Base-by-base conservation (phyloP, 2,329 filamentous ascomycete species). In the Coniella lustricola region DNA sequence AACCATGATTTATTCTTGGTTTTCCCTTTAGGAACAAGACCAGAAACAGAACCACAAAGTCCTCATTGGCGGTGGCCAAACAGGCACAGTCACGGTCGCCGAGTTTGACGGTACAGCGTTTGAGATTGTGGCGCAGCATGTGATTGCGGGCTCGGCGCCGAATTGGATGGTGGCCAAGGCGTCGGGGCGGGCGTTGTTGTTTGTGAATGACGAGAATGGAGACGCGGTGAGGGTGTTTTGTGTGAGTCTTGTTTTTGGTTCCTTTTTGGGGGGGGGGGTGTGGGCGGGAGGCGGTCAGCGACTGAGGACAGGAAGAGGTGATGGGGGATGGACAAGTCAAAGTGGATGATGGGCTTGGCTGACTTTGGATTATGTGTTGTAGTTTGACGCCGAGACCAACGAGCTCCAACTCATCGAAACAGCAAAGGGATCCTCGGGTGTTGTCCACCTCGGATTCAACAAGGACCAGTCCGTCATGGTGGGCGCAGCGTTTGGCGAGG, bases 401-500 rank as follows among this genome's bases (percentile, higher is more conserved):
- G 58, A 58, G 33, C 57, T 70, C 14, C 50, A 56, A 22, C 56
- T 57, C 10, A 56, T 62, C 33, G 56, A 62, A 3, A 55, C 61
- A 16, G 57, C 54, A 44, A 62, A 58, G 4, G 70, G 66, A 34
- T 70, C 69, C 35, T 35, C 53, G 0, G 74, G 74, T 38, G 67
- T 73, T 9, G 74, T 76, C 29, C 69, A 69, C 53, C 65, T 77
- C 20, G 71, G 65, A 40, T 71, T 76, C 61, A 72, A 68, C 60
- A 46, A 58, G 44, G 66, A 73, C 51, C 57, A 64, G 56, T 71
- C 65, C 3, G 67, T 67, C 42, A 64, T 77, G 58, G 59, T 77
- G 3, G 51, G 48, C 17, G 48, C 48, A 7, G 51, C 40, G 8
- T 53, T 43, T 22, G 51, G 36, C 7, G 40, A 42, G 33, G 48